A percentile compares a stretch with the other conserved stretches of the same genome.
phyloP scores from a whole-genome alignment of 176 grass and related monocot genomes.

The Musa itinerans region DNA sequence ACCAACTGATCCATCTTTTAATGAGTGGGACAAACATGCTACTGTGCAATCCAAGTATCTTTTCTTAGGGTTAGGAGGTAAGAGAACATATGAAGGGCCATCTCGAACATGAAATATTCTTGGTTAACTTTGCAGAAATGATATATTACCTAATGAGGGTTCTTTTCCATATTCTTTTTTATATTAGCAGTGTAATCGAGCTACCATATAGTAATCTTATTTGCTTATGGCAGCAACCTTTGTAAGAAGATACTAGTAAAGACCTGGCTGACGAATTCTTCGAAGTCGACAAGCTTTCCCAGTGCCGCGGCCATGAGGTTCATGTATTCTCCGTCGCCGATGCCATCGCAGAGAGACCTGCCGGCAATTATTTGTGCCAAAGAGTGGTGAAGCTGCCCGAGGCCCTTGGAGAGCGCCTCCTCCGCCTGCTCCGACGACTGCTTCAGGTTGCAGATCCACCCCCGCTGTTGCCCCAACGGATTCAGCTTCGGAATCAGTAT shows the following conservation, averaged over 20 bases:
- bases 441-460: constrained; percentile 9
- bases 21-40: background rate
- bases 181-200: too few relatives aligned
- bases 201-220: background rate
- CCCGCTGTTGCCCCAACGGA: constrained; percentile 2
- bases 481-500: constrained; percentile 4
- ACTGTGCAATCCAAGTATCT: background rate
- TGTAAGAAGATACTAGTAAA: background rate
- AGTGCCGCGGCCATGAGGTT: background rate
- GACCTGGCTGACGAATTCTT: constrained; percentile 12
- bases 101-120: background rate
- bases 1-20: background rate
- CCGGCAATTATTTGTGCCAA: background rate
- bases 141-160: background rate
- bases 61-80: background rate
- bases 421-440: constrained; percentile 13
- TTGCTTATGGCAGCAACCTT: background rate
- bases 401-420: constrained; percentile 4
- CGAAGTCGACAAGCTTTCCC: constrained; percentile 6
- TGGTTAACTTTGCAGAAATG: background rate
- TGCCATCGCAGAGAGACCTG: background rate
- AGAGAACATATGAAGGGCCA: background rate
- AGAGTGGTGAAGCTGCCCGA: constrained; percentile 2
- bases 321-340: background rate
- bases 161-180: too few relatives aligned